phyloP scores from a whole-genome alignment of 2,329 filamentous ascomycete species.

The Paramyrothecium roridum region DNA sequence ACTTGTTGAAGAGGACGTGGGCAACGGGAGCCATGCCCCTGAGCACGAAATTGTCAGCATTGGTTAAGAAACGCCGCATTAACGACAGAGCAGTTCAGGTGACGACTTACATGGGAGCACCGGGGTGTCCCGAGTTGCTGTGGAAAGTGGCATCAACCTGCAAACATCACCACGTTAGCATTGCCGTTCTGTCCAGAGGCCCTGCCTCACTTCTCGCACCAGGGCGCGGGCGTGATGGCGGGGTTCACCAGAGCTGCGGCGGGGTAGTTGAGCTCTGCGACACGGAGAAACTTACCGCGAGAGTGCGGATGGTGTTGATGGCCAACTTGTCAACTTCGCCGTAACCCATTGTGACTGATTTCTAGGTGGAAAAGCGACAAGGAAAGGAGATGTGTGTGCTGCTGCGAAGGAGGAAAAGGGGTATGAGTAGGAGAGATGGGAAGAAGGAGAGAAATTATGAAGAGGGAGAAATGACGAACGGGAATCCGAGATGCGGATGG shows the following conservation, averaged over 20 bases:
- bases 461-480: conserved; percentile 11
- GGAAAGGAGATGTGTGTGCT: conserved; percentile 14
- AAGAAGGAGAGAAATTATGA: conserved; percentile 10
- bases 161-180: conserved; percentile 18
- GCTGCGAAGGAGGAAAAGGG: conserved; percentile 13
- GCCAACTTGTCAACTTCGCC: conserved; percentile 82
- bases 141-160: conserved; percentile 96
- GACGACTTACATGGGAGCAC: conserved; percentile 80
- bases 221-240: conserved; percentile 19
- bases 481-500: neutral
- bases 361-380: conserved; percentile 13
- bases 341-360: conserved; percentile 73
- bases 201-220: no score
- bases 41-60: conserved; percentile 27
- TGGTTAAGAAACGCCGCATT: conserved; percentile 5
- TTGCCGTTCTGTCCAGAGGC: neutral
- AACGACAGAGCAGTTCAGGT: conserved; percentile 2
- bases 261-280: conserved; percentile 23
- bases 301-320: conserved; percentile 96
- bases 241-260: conserved; percentile 30
- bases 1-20: conserved; percentile 97
- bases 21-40: conserved; percentile 88
- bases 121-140: conserved; percentile 97
- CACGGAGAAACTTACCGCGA: conserved; percentile 71
- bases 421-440: conserved; percentile 21